Percentiles rank a stretch among this genome's conserved stretches.
These are phyloP conservation scores for Furcasterigmium sp. DNA, from an alignment of 2,329 filamentous ascomycete species.

Conservation along the genomic window DNA sequence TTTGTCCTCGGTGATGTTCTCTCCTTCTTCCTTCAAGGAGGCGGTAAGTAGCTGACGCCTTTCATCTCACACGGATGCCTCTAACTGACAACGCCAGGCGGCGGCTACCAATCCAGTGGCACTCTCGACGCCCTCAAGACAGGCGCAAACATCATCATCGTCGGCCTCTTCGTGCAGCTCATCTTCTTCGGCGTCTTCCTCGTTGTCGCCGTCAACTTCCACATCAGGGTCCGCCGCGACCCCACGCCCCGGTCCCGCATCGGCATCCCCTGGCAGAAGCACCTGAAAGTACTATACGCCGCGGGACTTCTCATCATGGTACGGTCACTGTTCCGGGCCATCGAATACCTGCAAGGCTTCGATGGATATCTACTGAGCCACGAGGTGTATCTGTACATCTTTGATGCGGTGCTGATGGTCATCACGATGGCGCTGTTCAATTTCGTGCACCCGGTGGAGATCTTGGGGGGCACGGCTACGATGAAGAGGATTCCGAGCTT, in stretches of 20 bases:
- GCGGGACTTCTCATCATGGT: conserved; percentile 30
- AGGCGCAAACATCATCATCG: conserved; percentile 44
- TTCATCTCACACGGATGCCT: background rate
- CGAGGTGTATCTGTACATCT: conserved; percentile 29
- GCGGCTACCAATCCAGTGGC: conserved; percentile 7
- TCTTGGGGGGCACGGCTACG: background rate
- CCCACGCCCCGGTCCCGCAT: conserved; percentile 16
- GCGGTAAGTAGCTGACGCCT: background rate
- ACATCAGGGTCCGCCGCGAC: conserved; percentile 22
- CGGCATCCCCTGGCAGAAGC: conserved; percentile 23
- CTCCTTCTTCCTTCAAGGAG: conserved; percentile 19
- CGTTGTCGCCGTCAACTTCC: conserved; percentile 38
- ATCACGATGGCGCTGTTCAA: conserved; percentile 15
- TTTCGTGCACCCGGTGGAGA: conserved; percentile 1
- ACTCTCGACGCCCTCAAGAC: conserved; percentile 7
- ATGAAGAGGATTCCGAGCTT: background rate
- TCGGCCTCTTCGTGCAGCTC: conserved; percentile 49
- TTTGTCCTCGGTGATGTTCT: conserved; percentile 29
- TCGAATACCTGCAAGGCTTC: conserved; percentile 33
- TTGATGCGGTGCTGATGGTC: conserved; percentile 33
- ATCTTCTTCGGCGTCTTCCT: conserved; percentile 50
- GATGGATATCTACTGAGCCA: conserved; percentile 25
- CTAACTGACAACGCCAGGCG: conserved; percentile 2
- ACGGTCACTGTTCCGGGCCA: conserved; percentile 33
- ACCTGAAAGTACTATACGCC: conserved; percentile 18